Evolutionary conservation across 331 rosid genomes (phyloP).

Genomic region (Telfairia occidentalis): DNA sequence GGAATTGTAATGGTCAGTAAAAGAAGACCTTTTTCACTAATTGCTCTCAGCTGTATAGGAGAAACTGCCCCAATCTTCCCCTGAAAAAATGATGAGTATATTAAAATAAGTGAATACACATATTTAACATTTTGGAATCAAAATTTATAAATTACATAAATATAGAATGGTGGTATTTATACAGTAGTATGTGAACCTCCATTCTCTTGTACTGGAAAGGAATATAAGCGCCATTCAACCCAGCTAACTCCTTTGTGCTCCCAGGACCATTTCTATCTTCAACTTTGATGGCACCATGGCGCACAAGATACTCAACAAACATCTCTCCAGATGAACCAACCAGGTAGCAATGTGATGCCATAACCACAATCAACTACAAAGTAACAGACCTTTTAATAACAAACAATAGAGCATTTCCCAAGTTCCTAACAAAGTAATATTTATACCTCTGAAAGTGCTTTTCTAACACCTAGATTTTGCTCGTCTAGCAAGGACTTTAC

Average conservation of each 20-base stretch:
- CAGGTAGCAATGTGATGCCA: conserved; percentile 96
- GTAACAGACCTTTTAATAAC: conserved; percentile 6
- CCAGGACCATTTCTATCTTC: conserved; percentile 34
- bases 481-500: conserved; percentile 76
- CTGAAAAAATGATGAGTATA: conserved; percentile 26
- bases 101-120: conserved; percentile 3
- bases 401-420: not conserved
- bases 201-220: conserved; percentile 45
- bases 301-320: conserved; percentile 86
- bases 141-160: not conserved
- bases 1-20: conserved; percentile 88
- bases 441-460: conserved; percentile 78
- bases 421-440: not conserved
- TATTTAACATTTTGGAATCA: not conserved
- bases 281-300: conserved; percentile 61
- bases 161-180: conserved; percentile 1
- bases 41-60: conserved; percentile 58
- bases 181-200: conserved; percentile 46
- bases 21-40: conserved; percentile 87
- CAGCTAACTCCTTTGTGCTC: conserved; percentile 30
- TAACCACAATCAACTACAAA: conserved; percentile 80
- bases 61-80: conserved; percentile 60
- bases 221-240: conserved; percentile 25
- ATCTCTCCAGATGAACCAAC: conserved; percentile 87
- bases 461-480: conserved; percentile 61